Conservation (phyloP, 441 rosid genomes). For the Melastoma candidum region DNA sequence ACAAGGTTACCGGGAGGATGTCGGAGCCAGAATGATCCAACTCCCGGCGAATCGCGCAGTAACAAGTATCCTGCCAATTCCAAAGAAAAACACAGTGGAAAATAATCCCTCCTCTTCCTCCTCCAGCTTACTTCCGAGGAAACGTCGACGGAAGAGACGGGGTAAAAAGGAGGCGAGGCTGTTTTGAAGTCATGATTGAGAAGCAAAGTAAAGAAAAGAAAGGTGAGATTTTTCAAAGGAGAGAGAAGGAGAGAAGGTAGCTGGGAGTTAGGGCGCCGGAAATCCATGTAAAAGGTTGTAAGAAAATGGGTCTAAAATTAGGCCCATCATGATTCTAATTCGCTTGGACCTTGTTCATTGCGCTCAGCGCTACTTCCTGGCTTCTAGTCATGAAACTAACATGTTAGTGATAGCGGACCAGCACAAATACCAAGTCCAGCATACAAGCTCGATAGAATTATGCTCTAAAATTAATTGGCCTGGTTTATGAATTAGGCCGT, state of each 20-base stretch:
- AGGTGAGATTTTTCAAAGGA: not conserved
- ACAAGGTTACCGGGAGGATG: conserved; percentile 35
- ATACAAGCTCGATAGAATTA: too few relatives aligned
- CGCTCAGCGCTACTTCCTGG: too few relatives aligned
- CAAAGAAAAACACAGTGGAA: not conserved
- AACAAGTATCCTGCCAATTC: conserved; percentile 71
- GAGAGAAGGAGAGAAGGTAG: not conserved
- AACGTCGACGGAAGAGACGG: not conserved
- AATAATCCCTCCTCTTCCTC: not conserved
- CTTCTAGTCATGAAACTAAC: too few relatives aligned
- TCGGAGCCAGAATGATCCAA: conserved; percentile 69
- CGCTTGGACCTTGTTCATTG: too few relatives aligned
- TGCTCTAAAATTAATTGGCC: too few relatives aligned
- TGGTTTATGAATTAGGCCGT: too few relatives aligned
- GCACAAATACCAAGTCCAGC: too few relatives aligned
- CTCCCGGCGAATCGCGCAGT: conserved; percentile 71
- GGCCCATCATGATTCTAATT: too few relatives aligned
- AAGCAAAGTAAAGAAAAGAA: not conserved
- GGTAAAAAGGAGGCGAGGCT: not conserved
- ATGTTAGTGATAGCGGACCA: too few relatives aligned
- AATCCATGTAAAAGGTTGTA: not conserved
- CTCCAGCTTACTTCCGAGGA: too few relatives aligned
- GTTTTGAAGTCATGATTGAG: not conserved
- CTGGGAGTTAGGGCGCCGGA: not conserved
- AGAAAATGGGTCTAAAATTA: conserved; percentile 2